Percentiles rank a stretch among this genome's conserved stretches.
phyloP scores from a whole-genome alignment of 2,329 filamentous ascomycete species.

The Drechslerella coelobrocha region DNA sequence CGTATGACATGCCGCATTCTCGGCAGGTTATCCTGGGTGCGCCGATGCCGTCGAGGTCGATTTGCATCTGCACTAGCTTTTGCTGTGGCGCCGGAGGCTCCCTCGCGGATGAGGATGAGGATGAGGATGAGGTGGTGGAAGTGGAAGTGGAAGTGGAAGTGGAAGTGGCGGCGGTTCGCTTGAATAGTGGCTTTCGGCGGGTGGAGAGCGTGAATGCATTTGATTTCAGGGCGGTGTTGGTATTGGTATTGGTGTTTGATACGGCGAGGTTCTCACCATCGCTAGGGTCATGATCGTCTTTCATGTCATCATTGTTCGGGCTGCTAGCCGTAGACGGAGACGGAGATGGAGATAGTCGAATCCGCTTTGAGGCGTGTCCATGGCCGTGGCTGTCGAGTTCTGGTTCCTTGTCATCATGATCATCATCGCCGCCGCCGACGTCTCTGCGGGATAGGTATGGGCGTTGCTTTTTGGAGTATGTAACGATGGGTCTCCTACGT shows the following conservation, averaged over 20 bases:
- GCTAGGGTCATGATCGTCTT: neutral
- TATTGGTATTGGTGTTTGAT: neutral
- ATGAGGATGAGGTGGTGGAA: neutral
- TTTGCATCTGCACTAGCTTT: conserved; percentile 46
- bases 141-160: conserved; percentile 4
- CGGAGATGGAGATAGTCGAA: conserved; percentile 31
- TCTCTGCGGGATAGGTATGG: conserved; percentile 18
- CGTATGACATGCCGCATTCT: conserved; percentile 71
- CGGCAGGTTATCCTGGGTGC: conserved; percentile 61
- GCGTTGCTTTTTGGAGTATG: conserved; percentile 40
- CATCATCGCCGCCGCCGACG: neutral
- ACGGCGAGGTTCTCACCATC: neutral
- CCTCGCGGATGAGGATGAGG: conserved; percentile 5
- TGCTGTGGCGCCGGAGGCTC: conserved; percentile 5
- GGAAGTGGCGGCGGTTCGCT: conserved; percentile 27
- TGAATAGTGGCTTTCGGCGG: conserved; percentile 38
- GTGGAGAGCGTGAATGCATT: conserved; percentile 29
- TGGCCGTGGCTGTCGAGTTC: too few relatives aligned
- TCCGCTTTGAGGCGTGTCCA: conserved; percentile 25
- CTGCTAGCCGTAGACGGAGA: too few relatives aligned
- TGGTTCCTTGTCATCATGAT: neutral
- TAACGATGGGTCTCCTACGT: conserved; percentile 28
- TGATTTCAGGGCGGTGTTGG: neutral
- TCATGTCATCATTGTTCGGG: conserved; percentile 1
- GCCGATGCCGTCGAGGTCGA: conserved; percentile 42